Evolutionary conservation across 306 rosid species (phyloP), one percentile per base, ranked within the genome.

Genomic region (Castanea mollissima): DNA sequence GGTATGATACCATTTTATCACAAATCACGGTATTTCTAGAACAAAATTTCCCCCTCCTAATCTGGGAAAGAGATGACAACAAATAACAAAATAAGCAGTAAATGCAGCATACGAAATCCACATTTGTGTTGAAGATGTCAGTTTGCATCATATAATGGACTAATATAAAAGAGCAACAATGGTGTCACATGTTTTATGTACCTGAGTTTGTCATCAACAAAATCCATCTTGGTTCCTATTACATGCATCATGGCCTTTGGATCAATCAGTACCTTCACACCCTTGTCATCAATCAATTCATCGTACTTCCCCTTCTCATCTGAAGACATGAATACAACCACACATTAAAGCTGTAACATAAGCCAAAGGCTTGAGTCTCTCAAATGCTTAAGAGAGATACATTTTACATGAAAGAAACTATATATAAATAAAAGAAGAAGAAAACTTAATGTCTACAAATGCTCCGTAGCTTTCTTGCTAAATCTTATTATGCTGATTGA

Each of bases 171-270:
- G 12, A 29, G 6, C n/a, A 63, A 63, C 4, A 63, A 63, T n/a
- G 6, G n/a, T 29, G 44, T 63, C 69, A 23, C 16, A 63, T 18
- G 54, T 34, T 78, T 79, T 31, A 9, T 3, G 69, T 14, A 94
- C 99, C 99, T 91, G 44, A 94, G 91, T 84, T 94, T 94, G 81
- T 92, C 97, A 80, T 94, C 97, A 21, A 94, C 91, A 55, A 94
- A 94, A 85, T 94, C 99, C 99, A 94, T 94, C 83, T 91, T 86
- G 23, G 99, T 94, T 82, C 99, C 97, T 79, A 92, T 87, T 6
- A 94, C 97, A 78, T 94, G 99, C 99, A 94, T 94, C 57, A 94
- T 91, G 35, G 99, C 99, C 87, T 92, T 94, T 0, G 97, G 99
- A 76, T 94, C 97, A 72, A 94, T 90, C 91, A 94, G 83, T 78